Percentiles rank a stretch among this genome's conserved stretches.
phyloP scores from a whole-genome alignment of 805 yeast species.

The Kazachstania viticola region DNA sequence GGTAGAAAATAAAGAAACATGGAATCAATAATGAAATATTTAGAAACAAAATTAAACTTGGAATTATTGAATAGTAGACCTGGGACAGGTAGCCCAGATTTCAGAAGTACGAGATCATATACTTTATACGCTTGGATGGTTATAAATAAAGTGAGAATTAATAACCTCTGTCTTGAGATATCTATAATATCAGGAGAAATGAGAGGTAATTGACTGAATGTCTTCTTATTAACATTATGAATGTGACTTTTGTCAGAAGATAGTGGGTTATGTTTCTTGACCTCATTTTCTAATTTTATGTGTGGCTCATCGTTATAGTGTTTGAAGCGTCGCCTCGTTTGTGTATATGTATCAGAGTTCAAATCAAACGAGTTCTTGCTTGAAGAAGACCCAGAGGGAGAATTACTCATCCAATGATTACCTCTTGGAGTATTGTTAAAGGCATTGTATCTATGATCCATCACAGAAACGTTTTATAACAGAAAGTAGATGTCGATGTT shows the following conservation, averaged over 20 bases:
- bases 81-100: constrained; percentile 30
- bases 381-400: constrained; percentile 3
- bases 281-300: too few species aligned
- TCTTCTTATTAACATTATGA: not conserved
- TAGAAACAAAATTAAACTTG: constrained; percentile 49
- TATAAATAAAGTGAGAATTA: constrained; percentile 53
- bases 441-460: constrained; percentile 8
- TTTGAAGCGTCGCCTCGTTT: too few species aligned
- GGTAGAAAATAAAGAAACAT: constrained; percentile 61
- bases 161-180: constrained; percentile 62
- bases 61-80: constrained; percentile 32
- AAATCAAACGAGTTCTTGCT: not conserved
- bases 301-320: too few species aligned
- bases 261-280: not conserved
- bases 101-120: constrained; percentile 54
- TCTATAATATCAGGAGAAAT: constrained; percentile 61
- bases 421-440: constrained; percentile 21
- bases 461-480: too few species aligned
- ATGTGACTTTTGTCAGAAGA: not conserved
- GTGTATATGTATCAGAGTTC: not conserved
- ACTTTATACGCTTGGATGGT: constrained; percentile 80
- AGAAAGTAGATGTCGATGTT: too few species aligned
- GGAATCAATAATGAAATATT: constrained; percentile 67
- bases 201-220: constrained; percentile 26
- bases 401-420: constrained; percentile 20